Evolutionary conservation across 164 flowering plant genomes (phyloP).

Genomic region (Litsea cubeba): DNA sequence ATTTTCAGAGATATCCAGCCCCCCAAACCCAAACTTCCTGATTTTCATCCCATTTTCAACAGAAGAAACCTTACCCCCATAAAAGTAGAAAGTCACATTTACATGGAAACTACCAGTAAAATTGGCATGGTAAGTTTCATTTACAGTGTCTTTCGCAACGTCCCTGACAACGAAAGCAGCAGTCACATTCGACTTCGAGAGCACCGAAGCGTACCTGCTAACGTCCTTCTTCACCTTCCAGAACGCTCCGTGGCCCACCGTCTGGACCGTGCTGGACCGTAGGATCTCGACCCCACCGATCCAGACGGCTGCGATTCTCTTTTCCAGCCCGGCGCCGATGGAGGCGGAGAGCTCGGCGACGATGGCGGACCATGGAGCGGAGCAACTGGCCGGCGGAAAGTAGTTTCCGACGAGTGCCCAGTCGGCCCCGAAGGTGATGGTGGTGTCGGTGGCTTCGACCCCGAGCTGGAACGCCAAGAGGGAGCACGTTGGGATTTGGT

Average conservation of each 20-base stretch:
- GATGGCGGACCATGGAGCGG: slow-evolving; percentile 50
- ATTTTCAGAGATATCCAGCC: too few species aligned
- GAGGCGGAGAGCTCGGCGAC: slow-evolving; percentile 40
- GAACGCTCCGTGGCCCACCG: slow-evolving; percentile 50
- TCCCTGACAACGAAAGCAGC: slow-evolving; percentile 75
- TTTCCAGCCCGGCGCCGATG: slow-evolving; percentile 57
- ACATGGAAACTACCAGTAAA: too few species aligned
- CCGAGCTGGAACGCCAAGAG: slow-evolving; percentile 33
- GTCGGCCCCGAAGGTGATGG: slow-evolving; percentile 43
- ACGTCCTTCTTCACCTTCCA: slow-evolving; percentile 79
- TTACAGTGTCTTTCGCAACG: slow-evolving; percentile 49
- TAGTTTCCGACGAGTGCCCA: slow-evolving; percentile 18
- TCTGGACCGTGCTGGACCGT: slow-evolving; percentile 86
- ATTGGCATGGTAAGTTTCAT: slow-evolving; percentile 38
- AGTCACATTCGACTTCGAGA: slow-evolving; percentile 28
- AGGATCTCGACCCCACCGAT: slow-evolving; percentile 77
- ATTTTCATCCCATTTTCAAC: not conserved
- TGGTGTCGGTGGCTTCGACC: not conserved
- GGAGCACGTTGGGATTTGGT: slow-evolving; percentile 38
- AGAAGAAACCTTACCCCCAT: slow-evolving; percentile 12
- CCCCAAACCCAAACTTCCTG: slow-evolving; percentile 1
- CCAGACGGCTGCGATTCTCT: slow-evolving; percentile 77
- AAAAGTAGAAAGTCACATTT: slow-evolving; percentile 39
- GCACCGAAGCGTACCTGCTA: slow-evolving; percentile 58
- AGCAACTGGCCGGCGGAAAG: slow-evolving; percentile 58